Conservation (phyloP, 2,329 filamentous ascomycete genomes). For the Akanthomyces uredinophilus region DNA sequence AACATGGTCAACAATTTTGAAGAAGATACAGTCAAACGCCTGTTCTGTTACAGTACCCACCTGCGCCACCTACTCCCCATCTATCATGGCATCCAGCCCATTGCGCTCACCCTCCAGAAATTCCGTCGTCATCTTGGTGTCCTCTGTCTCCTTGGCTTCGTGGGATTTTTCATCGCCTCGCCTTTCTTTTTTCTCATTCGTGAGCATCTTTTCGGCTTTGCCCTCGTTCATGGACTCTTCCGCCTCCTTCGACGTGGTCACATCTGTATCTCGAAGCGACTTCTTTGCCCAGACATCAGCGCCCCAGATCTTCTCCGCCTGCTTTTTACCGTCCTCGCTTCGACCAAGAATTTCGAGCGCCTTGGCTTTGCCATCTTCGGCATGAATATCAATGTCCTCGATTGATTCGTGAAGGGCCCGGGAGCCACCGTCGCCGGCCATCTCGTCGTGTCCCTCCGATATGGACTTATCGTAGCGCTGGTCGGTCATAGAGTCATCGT, state of each 20-base stretch:
- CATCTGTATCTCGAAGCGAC: constrained; percentile 16
- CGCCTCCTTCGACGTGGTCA: background rate
- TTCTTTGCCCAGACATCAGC: constrained; percentile 40
- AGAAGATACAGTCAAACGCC: constrained; percentile 3
- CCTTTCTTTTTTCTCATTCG: background rate
- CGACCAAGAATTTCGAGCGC: constrained; percentile 48
- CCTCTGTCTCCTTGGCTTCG: constrained; percentile 31
- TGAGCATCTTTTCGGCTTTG: constrained; percentile 30
- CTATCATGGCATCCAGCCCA: constrained; percentile 41
- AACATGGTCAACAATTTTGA: background rate
- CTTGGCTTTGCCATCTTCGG: constrained; percentile 43
- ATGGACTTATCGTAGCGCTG: background rate
- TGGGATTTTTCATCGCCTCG: constrained; percentile 35
- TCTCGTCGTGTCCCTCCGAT: background rate
- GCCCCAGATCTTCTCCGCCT: constrained; percentile 48
- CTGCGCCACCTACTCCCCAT: constrained; percentile 31
- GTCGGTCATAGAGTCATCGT: background rate
- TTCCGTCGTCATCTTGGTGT: constrained; percentile 34
- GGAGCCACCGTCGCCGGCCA: background rate
- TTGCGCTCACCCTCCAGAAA: constrained; percentile 42
- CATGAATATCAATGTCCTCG: constrained; percentile 40
- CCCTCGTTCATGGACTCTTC: constrained; percentile 33
- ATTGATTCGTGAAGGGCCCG: constrained; percentile 37
- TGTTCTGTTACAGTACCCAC: constrained; percentile 8
- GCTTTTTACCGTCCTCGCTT: constrained; percentile 45